Evolutionary conservation across 1,284 basidiomycete genomes (phyloP).

Genomic region (Sanguinoderma infundibulare): DNA sequence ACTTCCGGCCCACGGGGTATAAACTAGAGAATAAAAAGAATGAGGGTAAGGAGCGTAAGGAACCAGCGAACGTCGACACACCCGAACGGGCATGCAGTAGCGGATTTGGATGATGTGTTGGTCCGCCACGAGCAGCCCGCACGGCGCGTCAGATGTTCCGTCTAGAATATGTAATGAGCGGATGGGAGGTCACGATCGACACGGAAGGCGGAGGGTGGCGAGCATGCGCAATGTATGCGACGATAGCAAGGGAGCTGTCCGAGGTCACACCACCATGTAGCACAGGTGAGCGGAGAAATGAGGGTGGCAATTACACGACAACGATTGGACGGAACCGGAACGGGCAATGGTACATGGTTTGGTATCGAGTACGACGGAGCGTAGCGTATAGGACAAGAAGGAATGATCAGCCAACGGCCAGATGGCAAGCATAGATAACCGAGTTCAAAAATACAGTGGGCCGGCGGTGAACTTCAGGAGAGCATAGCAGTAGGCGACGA

Average conservation of each 20-base stretch:
- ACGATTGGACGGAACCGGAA: slow-evolving; percentile 18
- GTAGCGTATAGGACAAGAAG: slow-evolving; percentile 6
- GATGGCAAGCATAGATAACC: slow-evolving; percentile 8
- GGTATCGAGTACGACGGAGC: slow-evolving; percentile 22
- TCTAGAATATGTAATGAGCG: slow-evolving; percentile 6
- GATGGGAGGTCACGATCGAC: neutral
- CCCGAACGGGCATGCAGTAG: neutral
- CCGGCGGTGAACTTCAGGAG: slow-evolving; percentile 2
- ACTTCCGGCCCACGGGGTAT: slow-evolving; percentile 6
- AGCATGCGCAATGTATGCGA: neutral
- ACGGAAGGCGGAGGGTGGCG: neutral
- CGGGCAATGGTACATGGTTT: slow-evolving; percentile 14
- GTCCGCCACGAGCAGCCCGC: neutral
- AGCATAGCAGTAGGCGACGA: slow-evolving; percentile 8
- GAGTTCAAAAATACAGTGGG: slow-evolving; percentile 9
- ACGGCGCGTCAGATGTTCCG: neutral
- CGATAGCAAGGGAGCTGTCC: neutral
- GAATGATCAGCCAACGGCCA: neutral
- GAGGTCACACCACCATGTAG: neutral
- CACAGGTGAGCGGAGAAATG: neutral
- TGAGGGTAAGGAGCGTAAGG: neutral
- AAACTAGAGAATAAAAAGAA: slow-evolving; percentile 5
- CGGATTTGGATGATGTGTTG: neutral
- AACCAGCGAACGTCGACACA: neutral
- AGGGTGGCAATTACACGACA: slow-evolving; percentile 17